These are phyloP conservation scores for Populus euphratica DNA, from an alignment of 345 rosid genomes.

Conservation along the genomic window DNA sequence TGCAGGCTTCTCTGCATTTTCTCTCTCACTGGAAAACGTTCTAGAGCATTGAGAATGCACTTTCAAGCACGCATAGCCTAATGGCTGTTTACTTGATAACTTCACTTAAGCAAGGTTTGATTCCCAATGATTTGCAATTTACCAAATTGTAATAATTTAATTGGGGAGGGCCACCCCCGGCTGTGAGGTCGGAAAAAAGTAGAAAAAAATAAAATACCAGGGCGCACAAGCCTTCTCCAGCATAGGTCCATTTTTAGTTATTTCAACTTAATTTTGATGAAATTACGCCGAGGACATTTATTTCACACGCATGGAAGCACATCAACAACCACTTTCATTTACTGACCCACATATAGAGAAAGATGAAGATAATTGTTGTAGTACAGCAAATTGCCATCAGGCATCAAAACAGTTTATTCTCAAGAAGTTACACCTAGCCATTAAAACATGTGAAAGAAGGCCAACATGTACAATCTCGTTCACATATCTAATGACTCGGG, in stretches of 20 bases:
- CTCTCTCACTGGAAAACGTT: not conserved
- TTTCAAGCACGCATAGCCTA: not conserved
- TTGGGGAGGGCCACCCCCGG: not conserved
- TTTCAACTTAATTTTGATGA: not conserved
- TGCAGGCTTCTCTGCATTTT: not conserved
- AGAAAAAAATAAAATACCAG: no score
- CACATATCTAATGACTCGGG: not conserved
- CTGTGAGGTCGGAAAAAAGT: not conserved
- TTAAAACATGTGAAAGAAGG: not conserved
- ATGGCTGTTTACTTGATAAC: not conserved
- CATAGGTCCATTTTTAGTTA: not conserved
- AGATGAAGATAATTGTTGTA: not conserved
- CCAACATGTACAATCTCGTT: not conserved
- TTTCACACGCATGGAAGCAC: not conserved
- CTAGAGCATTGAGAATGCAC: not conserved
- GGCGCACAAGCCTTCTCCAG: not conserved
- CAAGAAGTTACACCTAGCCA: not conserved
- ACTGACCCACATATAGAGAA: not conserved
- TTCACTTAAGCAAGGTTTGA: not conserved
- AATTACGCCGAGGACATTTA: not conserved
- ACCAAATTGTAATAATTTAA: not conserved
- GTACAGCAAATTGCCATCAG: not conserved
- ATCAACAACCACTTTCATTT: not conserved
- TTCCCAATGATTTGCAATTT: not conserved
- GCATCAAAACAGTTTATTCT: not conserved